A percentile compares a stretch with the other conserved stretches of the same genome.
Evolutionary conservation across 768 basidiomycete species (phyloP).

Genomic region (Naganishia onofrii): DNA sequence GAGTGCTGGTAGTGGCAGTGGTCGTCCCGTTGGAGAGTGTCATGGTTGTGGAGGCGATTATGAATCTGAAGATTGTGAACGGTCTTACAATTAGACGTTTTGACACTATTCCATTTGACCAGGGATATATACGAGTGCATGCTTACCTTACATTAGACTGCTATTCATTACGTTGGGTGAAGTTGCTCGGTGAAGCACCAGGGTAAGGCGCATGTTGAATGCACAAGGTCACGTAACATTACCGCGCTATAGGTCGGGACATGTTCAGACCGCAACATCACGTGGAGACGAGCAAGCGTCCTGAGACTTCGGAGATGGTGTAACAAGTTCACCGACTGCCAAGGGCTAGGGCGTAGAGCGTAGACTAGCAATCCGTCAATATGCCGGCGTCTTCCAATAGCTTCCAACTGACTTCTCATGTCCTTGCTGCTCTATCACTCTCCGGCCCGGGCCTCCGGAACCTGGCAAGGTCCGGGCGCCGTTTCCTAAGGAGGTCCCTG

Average conservation of each 20-base stretch:
- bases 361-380: too few species aligned
- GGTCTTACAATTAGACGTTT: not conserved
- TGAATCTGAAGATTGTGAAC: not conserved
- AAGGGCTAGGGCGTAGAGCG: too few species aligned
- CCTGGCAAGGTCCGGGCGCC: not conserved
- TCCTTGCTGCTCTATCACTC: not conserved
- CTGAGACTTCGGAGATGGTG: not conserved
- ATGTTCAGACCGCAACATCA: not conserved
- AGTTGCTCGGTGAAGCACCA: too few species aligned
- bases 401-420: not conserved
- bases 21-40: slow-evolving; percentile 3
- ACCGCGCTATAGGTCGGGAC: not conserved
- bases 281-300: not conserved
- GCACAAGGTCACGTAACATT: too few species aligned
- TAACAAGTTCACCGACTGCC: not conserved
- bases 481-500: too few species aligned
- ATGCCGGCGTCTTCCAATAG: not conserved
- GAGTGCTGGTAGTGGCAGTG: slow-evolving; percentile 1
- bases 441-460: not conserved
- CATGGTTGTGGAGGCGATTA: not conserved
- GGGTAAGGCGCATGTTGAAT: too few species aligned
- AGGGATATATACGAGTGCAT: not conserved
- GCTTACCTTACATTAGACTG: too few species aligned
- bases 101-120: not conserved
- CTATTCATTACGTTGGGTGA: too few species aligned